A percentile compares a stretch with the other conserved stretches of the same genome.
phyloP scores from a whole-genome alignment of 2,329 filamentous ascomycete genomes.

The Colletotrichum tabaci region DNA sequence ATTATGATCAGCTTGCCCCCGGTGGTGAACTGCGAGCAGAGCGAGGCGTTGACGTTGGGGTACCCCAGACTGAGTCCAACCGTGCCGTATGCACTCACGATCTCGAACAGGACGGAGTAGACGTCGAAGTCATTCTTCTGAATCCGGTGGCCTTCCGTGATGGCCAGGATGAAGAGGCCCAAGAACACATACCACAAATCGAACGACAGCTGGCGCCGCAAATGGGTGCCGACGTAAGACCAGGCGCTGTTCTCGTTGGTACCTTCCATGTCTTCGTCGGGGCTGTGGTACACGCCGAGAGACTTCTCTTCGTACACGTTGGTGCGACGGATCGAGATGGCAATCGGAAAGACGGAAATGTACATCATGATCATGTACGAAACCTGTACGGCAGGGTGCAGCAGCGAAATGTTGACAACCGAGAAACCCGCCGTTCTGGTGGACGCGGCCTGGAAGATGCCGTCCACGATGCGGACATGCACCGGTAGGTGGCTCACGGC shows the following conservation, averaged over 20 bases:
- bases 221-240: slow-evolving; percentile 91
- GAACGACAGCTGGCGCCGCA: slow-evolving; percentile 94
- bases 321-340: slow-evolving; percentile 92
- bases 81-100: slow-evolving; percentile 93
- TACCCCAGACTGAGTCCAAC: slow-evolving; percentile 94
- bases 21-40: slow-evolving; percentile 84
- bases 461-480: slow-evolving; percentile 85
- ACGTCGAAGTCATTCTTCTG: slow-evolving; percentile 75
- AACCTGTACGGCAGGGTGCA: slow-evolving; percentile 94
- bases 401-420: slow-evolving; percentile 80
- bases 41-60: slow-evolving; percentile 80
- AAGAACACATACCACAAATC: slow-evolving; percentile 98
- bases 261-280: slow-evolving; percentile 63
- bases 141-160: slow-evolving; percentile 84
- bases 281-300: slow-evolving; percentile 77
- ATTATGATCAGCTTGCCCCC: slow-evolving; percentile 80
- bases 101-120: slow-evolving; percentile 84
- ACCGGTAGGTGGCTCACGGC: slow-evolving; percentile 78
- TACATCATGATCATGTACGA: slow-evolving; percentile 99
- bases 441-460: slow-evolving; percentile 89
- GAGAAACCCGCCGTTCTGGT: slow-evolving; percentile 94
- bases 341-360: slow-evolving; percentile 96
- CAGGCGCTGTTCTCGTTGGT: slow-evolving; percentile 72
- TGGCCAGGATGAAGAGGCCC: slow-evolving; percentile 92
- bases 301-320: slow-evolving; percentile 97